Evolutionary conservation across 805 yeast species (phyloP).

Genomic region (Lipomyces starkeyi): DNA sequence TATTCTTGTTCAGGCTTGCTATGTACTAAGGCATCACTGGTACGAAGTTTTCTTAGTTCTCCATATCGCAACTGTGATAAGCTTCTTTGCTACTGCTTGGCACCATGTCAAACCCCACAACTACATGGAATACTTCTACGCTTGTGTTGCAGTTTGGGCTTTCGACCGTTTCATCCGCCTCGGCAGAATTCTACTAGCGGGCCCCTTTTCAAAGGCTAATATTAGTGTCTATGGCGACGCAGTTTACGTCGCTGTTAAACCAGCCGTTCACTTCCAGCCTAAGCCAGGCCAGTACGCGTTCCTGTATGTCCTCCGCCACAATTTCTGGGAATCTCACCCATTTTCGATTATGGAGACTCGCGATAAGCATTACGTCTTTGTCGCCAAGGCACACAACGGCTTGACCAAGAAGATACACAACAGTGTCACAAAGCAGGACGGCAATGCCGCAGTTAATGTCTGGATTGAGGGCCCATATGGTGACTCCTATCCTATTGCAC

Average conservation of each 20-base stretch:
- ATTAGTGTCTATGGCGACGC: conserved; percentile 25
- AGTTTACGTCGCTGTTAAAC: conserved; percentile 16
- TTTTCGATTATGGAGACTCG: conserved; percentile 22
- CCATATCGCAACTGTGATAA: conserved; percentile 62
- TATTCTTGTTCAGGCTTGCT: conserved; percentile 14
- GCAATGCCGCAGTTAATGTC: conserved; percentile 3
- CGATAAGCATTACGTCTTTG: conserved; percentile 27
- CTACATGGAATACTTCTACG: conserved; percentile 41
- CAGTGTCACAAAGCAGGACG: conserved; percentile 6
- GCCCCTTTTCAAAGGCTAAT: conserved; percentile 10
- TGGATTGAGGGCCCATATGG: conserved; percentile 70
- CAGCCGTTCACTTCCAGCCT: conserved; percentile 19
- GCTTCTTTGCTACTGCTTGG: conserved; percentile 62
- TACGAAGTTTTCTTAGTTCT: conserved; percentile 67
- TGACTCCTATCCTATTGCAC: conserved; percentile 53
- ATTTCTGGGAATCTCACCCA: conserved; percentile 37
- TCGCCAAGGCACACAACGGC: conserved; percentile 23
- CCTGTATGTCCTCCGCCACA: conserved; percentile 31
- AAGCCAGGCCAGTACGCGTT: conserved; percentile 39
- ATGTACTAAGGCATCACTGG: conserved; percentile 27
- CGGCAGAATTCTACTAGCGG: conserved; percentile 52
- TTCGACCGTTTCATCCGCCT: conserved; percentile 67
- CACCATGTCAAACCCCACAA: conserved; percentile 61
- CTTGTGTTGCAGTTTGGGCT: conserved; percentile 70
- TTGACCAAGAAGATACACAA: conserved; percentile 18